Base-by-base conservation (phyloP, 495 filamentous ascomycete species). In the Lasiosphaeriaceae sp. region DNA sequence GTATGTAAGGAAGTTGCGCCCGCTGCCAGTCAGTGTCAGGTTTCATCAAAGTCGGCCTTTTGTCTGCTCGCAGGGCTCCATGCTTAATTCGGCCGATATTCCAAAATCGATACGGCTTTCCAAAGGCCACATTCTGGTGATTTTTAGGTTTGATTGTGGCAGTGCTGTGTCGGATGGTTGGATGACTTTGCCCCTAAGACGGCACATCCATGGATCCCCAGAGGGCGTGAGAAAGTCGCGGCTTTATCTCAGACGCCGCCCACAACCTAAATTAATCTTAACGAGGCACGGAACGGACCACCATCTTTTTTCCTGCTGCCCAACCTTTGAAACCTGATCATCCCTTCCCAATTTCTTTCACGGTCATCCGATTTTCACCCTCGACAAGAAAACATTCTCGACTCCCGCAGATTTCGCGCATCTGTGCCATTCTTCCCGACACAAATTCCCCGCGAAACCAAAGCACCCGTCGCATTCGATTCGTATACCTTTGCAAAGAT, bases 401-500 rank as follows among this genome's bases (percentile, higher is more conserved):
- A 43, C 1, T 43, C 16, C 39, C 8, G 26, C 26, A 3, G 26
- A 31, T 31, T 31, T 31, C 3, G 3, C 9, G 26, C 39, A 43
- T 7, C 12, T 14, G 14, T 17, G 3, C 5, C n/a, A 12, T 43
- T 43, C 16, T 12, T n/a, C 39, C 16, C n/a, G 14, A 43, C n/a
- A 16, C 5, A 43, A 16, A 16, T 12, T 43, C 39, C 12, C 39
- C 39, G 12, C 37, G 50, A 43, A 45, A 16, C 29, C 21, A 23
- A 55, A 51, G 14, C 51, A 35, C 46, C 19, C 43, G 24, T 6
- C 29, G 47, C 52, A 19, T 31, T 31, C 26, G 23, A 44, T 47
- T 44, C 52, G 58, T 41, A 22, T 26, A 54, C 22, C 47, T 11
- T 43, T 31, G 54, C 54, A 57, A 60, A 22, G 47, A 71, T 71